These are phyloP conservation scores for Mortierella sp. DNA, from an alignment of 371 early-diverging fungal species.

Conservation along the genomic window DNA sequence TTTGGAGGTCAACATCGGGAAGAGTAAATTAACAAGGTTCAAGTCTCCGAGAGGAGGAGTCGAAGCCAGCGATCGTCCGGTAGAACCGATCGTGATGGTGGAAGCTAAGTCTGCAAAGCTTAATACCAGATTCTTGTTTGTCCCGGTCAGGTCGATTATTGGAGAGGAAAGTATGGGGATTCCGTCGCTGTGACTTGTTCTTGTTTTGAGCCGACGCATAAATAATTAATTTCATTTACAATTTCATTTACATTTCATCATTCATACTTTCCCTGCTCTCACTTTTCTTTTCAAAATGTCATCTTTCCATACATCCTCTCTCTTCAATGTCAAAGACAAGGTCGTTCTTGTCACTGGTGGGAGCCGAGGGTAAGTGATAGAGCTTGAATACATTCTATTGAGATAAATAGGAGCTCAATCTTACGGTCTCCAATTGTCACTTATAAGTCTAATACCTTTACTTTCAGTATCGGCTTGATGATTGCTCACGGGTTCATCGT, in stretches of 20 bases:
- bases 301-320: constrained; percentile 51
- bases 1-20: background rate
- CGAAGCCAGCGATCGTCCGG: background rate
- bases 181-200: background rate
- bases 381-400: too few relatives aligned
- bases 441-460: background rate
- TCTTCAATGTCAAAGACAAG: constrained; percentile 88
- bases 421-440: background rate
- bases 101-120: background rate
- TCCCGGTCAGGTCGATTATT: background rate
- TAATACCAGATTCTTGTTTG: too few relatives aligned
- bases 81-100: background rate
- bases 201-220: background rate
- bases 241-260: background rate
- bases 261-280: background rate
- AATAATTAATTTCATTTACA: background rate
- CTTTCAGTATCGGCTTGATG: constrained; percentile 73
- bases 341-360: constrained; percentile 95
- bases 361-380: constrained; percentile 68
- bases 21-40: background rate
- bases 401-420: too few relatives aligned
- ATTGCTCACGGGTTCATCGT: constrained; percentile 80
- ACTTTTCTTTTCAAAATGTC: constrained; percentile 27
- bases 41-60: too few relatives aligned
- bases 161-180: background rate